These are phyloP conservation scores for Ustilaginoidea virens DNA, from an alignment of 2,329 filamentous ascomycete species.

Conservation along the genomic window DNA sequence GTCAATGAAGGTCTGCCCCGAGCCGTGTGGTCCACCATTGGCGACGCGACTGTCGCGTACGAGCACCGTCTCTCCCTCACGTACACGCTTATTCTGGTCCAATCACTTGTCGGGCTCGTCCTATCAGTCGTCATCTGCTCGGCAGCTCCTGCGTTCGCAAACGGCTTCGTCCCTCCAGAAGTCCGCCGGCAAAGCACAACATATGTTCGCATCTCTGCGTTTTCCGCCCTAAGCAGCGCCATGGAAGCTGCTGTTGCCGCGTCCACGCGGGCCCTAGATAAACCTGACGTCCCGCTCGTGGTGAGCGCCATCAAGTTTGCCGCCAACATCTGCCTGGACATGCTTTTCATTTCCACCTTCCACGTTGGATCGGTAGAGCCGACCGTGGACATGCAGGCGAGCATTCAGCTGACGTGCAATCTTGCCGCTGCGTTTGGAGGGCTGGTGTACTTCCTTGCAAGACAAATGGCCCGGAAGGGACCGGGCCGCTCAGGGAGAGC, in stretches of 20 bases:
- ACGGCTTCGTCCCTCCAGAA: slow-evolving; percentile 45
- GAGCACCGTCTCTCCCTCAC: slow-evolving; percentile 39
- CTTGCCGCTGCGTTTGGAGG: slow-evolving; percentile 38
- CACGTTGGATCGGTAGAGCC: slow-evolving; percentile 39
- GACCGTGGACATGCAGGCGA: slow-evolving; percentile 48
- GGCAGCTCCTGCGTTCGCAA: slow-evolving; percentile 37
- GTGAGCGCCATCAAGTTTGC: slow-evolving; percentile 49
- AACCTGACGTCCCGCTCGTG: slow-evolving; percentile 51
- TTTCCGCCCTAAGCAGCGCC: slow-evolving; percentile 44
- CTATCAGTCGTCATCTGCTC: slow-evolving; percentile 44
- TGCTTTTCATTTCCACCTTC: slow-evolving; percentile 51
- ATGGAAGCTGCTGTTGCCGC: slow-evolving; percentile 47
- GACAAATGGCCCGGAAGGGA: background rate
- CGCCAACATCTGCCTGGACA: slow-evolving; percentile 51
- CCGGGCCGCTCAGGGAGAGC: background rate
- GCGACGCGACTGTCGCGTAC: slow-evolving; percentile 41
- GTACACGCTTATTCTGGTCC: slow-evolving; percentile 47
- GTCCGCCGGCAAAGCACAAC: slow-evolving; percentile 39
- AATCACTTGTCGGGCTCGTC: slow-evolving; percentile 38
- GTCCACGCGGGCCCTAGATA: slow-evolving; percentile 49
- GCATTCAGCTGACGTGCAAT: slow-evolving; percentile 46
- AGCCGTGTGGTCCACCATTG: slow-evolving; percentile 53
- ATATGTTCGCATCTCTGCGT: slow-evolving; percentile 50
- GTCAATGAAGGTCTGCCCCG: slow-evolving; percentile 59
- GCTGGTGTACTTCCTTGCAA: slow-evolving; percentile 42